These are phyloP conservation scores for Suillus luteus DNA, from an alignment of 768 basidiomycete species.

Conservation along the genomic window DNA sequence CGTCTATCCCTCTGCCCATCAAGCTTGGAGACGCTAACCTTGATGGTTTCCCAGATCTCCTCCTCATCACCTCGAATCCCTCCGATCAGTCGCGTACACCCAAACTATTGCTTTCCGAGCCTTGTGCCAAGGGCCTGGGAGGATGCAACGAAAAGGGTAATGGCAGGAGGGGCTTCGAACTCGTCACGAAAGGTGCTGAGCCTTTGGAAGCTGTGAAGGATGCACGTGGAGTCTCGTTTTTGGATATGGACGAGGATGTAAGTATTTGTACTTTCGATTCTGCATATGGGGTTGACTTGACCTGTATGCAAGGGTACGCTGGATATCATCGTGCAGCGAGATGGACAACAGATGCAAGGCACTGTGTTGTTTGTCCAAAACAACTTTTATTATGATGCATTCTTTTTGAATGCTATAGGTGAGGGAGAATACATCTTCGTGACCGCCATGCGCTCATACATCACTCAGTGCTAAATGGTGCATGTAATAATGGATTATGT, in stretches of 20 bases:
- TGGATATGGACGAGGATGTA: slow-evolving; percentile 97
- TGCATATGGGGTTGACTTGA: neutral
- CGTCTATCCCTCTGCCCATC: slow-evolving; percentile 73
- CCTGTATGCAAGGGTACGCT: slow-evolving; percentile 67
- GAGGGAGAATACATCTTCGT: neutral
- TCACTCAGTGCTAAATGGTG: slow-evolving; percentile 82
- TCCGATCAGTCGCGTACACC: slow-evolving; percentile 49
- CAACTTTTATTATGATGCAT: slow-evolving; percentile 97
- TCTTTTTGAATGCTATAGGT: slow-evolving; percentile 98
- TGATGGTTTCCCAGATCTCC: slow-evolving; percentile 91
- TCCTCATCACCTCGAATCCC: slow-evolving; percentile 54
- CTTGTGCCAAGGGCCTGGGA: slow-evolving; percentile 53
- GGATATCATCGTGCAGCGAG: slow-evolving; percentile 90
- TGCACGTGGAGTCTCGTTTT: slow-evolving; percentile 73
- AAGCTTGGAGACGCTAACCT: slow-evolving; percentile 88
- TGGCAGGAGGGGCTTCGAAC: slow-evolving; percentile 65
- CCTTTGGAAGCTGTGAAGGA: slow-evolving; percentile 70
- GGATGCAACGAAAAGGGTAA: slow-evolving; percentile 57
- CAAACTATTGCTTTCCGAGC: slow-evolving; percentile 62
- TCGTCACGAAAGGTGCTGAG: slow-evolving; percentile 58
- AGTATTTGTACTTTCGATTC: slow-evolving; percentile 31
- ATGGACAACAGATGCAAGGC: slow-evolving; percentile 64
- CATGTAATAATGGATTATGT: slow-evolving; percentile 84
- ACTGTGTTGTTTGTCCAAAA: slow-evolving; percentile 87
- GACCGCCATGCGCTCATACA: slow-evolving; percentile 11